These are phyloP conservation scores for Termitomyces titanicus DNA, from an alignment of 768 basidiomycete genomes.

Conservation along the genomic window DNA sequence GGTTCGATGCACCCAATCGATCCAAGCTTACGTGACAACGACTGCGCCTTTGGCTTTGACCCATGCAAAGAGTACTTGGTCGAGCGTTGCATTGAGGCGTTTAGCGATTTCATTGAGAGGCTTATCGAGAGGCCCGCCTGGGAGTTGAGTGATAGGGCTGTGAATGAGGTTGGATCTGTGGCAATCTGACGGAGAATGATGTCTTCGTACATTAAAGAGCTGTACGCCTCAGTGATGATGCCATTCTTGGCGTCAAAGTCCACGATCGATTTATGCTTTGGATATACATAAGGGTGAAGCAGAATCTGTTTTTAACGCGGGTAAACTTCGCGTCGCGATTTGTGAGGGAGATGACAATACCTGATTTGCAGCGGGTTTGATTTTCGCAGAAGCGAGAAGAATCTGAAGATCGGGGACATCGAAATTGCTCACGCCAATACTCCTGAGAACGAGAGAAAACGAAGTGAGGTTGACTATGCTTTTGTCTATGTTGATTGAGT, in stretches of 20 bases:
- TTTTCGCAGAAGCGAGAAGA: constrained; percentile 54
- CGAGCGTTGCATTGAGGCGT: constrained; percentile 46
- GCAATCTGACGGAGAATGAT: background rate
- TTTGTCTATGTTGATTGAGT: background rate
- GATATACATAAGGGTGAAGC: constrained; percentile 69
- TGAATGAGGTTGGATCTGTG: background rate
- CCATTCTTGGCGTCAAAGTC: constrained; percentile 53
- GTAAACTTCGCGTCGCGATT: background rate
- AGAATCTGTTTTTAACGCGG: constrained; percentile 42
- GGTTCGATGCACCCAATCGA: background rate
- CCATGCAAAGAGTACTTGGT: constrained; percentile 74
- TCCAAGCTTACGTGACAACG: constrained; percentile 48
- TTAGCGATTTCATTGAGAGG: constrained; percentile 53
- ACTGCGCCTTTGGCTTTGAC: constrained; percentile 65
- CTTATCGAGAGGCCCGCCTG: constrained; percentile 62
- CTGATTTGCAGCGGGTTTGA: constrained; percentile 69
- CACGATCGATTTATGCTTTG: constrained; percentile 48
- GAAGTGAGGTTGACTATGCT: background rate
- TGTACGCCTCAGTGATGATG: constrained; percentile 73
- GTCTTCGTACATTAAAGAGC: constrained; percentile 51
- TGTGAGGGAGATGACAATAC: constrained; percentile 22
- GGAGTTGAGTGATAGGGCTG: constrained; percentile 56
- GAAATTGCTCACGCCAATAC: constrained; percentile 74
- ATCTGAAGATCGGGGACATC: constrained; percentile 47
- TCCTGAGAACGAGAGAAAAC: constrained; percentile 33